Base-by-base conservation (phyloP, 2,329 filamentous ascomycete genomes). In the Microcyclosporella mali region DNA sequence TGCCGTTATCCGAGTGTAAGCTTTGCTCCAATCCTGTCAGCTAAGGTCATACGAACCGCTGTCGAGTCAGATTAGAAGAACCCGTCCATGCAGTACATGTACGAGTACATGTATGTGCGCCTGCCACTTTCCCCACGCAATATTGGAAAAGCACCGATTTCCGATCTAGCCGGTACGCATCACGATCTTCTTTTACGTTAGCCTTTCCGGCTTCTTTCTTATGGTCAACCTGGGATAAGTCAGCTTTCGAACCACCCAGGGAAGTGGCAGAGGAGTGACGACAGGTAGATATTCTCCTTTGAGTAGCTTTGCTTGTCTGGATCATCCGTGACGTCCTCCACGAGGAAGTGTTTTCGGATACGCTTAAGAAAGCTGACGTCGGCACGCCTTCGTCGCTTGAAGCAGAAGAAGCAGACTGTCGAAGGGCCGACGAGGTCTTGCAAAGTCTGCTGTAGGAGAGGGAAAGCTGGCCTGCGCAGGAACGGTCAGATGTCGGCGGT, bases 331-430 rank as follows among this genome's bases (percentile, higher is more conserved):
- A 75, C 65, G 40, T 69, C 66, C 43, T 63, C 42, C 18, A 44
- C 35, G 14, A 44, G 29, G 27, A 44, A 44, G 19, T 19, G 34
- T 36, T 44, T 44, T 29, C 31, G 69, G 12, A 67, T 65, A 6
- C 64, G 62, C 58, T 74, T 76, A 57, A 77, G 67, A 46, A 76
- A 77, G 19, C 69, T 66, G 59, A 75, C 55, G 53, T 77, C 74
- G 4, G 74, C 92, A 47, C 87, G 77, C 60, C 92, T 79, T 54
- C 92, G 76, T 69, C 88, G 90, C 73, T 95, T 97, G 74, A 94
- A 95, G 70, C 90, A 95, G 68, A 98, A 97, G 16, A 84, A 83
- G 63, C 83, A 88, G 33, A 88, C 65, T 0, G 78, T 79, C 8
- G 72, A 62, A 3, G 73, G 75, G 12, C 78, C 75, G 51, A 95